phyloP scores from a whole-genome alignment of 257 asterid genomes.

The Handroanthus guayacan region DNA sequence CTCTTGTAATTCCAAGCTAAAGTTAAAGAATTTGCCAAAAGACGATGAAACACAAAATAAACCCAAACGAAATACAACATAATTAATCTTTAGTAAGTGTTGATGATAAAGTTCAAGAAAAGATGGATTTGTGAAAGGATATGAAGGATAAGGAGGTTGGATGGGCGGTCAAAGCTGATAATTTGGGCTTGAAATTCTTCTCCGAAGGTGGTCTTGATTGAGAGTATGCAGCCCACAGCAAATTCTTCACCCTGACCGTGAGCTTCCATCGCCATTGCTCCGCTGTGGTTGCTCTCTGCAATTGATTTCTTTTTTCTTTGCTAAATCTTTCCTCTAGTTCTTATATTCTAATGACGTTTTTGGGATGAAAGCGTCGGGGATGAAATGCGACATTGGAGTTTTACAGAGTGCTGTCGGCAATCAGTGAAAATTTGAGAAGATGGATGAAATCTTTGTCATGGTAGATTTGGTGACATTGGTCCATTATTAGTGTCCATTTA shows the following conservation, averaged over 20 bases:
- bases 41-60: not conserved
- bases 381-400: not conserved
- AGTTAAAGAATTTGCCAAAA: constrained; percentile 53
- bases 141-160: constrained; percentile 96
- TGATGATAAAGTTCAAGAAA: too few species aligned
- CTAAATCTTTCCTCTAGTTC: not conserved
- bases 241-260: constrained; percentile 73
- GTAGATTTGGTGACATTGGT: too few species aligned
- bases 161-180: constrained; percentile 79
- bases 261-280: constrained; percentile 69
- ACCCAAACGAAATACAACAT: not conserved
- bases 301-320: not conserved
- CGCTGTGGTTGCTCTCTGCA: not conserved
- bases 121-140: constrained; percentile 57
- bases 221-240: constrained; percentile 82
- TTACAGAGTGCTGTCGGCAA: not conserved
- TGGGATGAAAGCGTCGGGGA: not conserved
- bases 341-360: not conserved
- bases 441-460: too few species aligned
- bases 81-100: not conserved
- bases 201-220: constrained; percentile 84
- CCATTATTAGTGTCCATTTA: too few species aligned
- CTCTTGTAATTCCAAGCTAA: constrained; percentile 64
- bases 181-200: constrained; percentile 94
- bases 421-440: too few species aligned